phyloP scores from a whole-genome alignment of 2,329 filamentous ascomycete species.

The Podosphaera fusca region DNA sequence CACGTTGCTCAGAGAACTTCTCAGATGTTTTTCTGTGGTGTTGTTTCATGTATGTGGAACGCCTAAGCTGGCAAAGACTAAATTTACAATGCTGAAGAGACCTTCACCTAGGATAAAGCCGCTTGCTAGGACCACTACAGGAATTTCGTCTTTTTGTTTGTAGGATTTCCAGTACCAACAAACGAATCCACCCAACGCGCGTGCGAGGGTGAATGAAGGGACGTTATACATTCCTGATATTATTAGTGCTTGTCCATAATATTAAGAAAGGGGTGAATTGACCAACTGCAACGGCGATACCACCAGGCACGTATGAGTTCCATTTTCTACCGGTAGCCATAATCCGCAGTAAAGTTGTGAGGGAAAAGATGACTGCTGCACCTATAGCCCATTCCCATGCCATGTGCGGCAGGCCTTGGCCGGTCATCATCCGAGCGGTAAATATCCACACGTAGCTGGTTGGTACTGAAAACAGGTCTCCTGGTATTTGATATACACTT shows the following conservation, averaged over 20 bases:
- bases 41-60: slow-evolving; percentile 34
- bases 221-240: slow-evolving; percentile 78
- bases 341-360: slow-evolving; percentile 49
- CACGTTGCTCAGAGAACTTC: no score
- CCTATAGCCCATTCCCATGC: slow-evolving; percentile 58
- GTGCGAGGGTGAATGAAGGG: slow-evolving; percentile 78
- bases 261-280: slow-evolving; percentile 15
- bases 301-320: slow-evolving; percentile 63
- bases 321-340: slow-evolving; percentile 29
- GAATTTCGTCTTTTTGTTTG: slow-evolving; percentile 36
- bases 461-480: slow-evolving; percentile 76
- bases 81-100: slow-evolving; percentile 73
- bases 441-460: slow-evolving; percentile 97
- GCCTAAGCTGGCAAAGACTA: slow-evolving; percentile 52
- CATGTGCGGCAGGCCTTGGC: slow-evolving; percentile 65
- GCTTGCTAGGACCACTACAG: slow-evolving; percentile 68
- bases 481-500: slow-evolving; percentile 69
- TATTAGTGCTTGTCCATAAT: neutral
- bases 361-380: slow-evolving; percentile 50
- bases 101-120: slow-evolving; percentile 87
- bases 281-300: slow-evolving; percentile 88
- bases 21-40: no score
- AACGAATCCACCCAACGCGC: slow-evolving; percentile 55
- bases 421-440: slow-evolving; percentile 79
- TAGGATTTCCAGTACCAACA: slow-evolving; percentile 55